A percentile compares a stretch with the other conserved stretches of the same genome.
These are phyloP conservation scores for Apium graveolens DNA, from an alignment of 129 eudicot species.

Conservation along the genomic window DNA sequence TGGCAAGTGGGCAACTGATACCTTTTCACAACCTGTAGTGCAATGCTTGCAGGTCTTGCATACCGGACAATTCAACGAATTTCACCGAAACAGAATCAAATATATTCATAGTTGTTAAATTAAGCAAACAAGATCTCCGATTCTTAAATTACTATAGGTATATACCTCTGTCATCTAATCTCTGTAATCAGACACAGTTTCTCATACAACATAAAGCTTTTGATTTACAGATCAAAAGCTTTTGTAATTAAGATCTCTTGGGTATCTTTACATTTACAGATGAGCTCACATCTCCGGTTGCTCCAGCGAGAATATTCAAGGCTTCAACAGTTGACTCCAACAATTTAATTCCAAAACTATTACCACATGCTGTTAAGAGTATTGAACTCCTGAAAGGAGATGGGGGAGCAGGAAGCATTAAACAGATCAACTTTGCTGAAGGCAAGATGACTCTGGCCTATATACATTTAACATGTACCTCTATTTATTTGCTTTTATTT, in stretches of 20 bases:
- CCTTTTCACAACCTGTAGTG: background rate
- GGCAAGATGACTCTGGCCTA: background rate
- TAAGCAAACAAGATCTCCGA: too few relatives aligned
- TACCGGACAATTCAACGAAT: background rate
- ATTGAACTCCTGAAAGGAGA: constrained; percentile 37
- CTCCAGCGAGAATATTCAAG: constrained; percentile 35
- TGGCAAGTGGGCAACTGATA: background rate
- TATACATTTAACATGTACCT: background rate
- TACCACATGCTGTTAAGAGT: constrained; percentile 48
- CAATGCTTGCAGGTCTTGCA: background rate
- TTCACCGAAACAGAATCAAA: background rate
- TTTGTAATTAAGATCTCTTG: too few relatives aligned
- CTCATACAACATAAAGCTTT: background rate
- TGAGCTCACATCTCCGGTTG: constrained; percentile 28
- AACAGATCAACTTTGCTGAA: constrained; percentile 26
- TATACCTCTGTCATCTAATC: background rate
- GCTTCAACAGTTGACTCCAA: constrained; percentile 40
- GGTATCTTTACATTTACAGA: constrained; percentile 37
- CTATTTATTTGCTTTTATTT: background rate
- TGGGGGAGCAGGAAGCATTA: constrained; percentile 45
- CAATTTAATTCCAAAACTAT: constrained; percentile 44
- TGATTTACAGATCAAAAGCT: too few relatives aligned
- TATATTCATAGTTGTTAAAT: too few relatives aligned
- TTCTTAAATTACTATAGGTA: too few relatives aligned
- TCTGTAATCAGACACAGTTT: background rate